phyloP scores from a whole-genome alignment of 805 yeast species.

The Wickerhamomyces queroliae region DNA sequence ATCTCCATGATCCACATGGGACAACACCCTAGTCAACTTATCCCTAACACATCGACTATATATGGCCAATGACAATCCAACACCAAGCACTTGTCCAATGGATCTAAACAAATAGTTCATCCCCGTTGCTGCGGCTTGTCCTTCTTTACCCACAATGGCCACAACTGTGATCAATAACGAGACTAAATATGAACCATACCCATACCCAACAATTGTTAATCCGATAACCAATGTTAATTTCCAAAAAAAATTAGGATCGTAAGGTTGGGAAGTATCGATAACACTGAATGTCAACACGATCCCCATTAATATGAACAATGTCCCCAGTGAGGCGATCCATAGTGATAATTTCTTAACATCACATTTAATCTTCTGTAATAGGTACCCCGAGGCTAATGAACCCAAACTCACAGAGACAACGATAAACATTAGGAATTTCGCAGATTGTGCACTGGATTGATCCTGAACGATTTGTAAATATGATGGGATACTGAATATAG shows the following conservation, averaged over 20 bases:
- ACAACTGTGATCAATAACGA: slow-evolving; percentile 30
- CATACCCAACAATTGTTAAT: slow-evolving; percentile 25
- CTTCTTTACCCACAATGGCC: slow-evolving; percentile 31
- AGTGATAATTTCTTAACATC: slow-evolving; percentile 1
- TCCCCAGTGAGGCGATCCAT: not conserved
- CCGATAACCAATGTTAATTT: slow-evolving; percentile 18
- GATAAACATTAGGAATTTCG: slow-evolving; percentile 28
- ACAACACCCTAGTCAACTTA: slow-evolving; percentile 8
- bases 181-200: slow-evolving; percentile 32
- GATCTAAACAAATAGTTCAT: slow-evolving; percentile 37
- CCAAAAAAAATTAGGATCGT: slow-evolving; percentile 7
- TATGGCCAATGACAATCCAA: slow-evolving; percentile 27
- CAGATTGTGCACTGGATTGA: slow-evolving; percentile 27
- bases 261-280: slow-evolving; percentile 4
- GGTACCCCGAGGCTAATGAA: slow-evolving; percentile 28
- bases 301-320: slow-evolving; percentile 4
- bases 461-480: slow-evolving; percentile 29
- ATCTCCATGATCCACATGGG: not conserved
- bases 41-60: slow-evolving; percentile 14
- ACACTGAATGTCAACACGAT: slow-evolving; percentile 1
- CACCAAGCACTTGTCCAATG: slow-evolving; percentile 34
- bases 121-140: slow-evolving; percentile 37
- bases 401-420: slow-evolving; percentile 19
- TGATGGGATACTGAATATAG: not conserved
- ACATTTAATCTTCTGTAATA: slow-evolving; percentile 2